Base-by-base conservation (phyloP, 345 rosid genomes). In the Limnanthes douglasii region DNA sequence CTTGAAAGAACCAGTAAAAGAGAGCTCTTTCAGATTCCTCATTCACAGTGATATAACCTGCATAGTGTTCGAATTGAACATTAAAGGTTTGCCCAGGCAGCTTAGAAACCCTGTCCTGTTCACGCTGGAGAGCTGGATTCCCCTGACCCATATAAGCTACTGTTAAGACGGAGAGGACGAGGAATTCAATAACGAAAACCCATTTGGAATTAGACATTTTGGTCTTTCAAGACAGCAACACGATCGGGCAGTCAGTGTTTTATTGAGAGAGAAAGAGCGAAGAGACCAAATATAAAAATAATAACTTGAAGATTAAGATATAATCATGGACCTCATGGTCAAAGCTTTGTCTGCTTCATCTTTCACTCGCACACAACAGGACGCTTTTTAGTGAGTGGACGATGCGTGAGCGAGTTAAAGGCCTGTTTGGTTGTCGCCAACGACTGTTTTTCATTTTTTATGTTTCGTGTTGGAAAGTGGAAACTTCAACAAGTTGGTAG, bases 1-100 rank as follows among this genome's bases (percentile, higher is more conserved):
- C 92, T 47, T 88, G 93, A 34, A 74, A 30, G 41, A 88, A 48
- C 97, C 95, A 88, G 31, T 83, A 88, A 31, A 88, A 88, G 18
- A 88, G 65, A 35, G 93, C 75, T 66, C 73, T 72, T 31, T 86
- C 95, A 6, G 57, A 49, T 37, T 54, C 48, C 40, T 79, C 52
- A 44, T 76, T 73, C 45, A 82, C 86, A 8, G 78, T 66, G 21
- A 69, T 71, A 42, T 70, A 74, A 1, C 95, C 95, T 27, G 95
- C 56, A 40, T 68, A 79, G 28, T 88, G 90, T 3, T 67, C 65
- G 55, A 88, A 88, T 66, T 43, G 54, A 34, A 74, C 57, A 53
- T 69, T 45, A 46, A 76, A 83, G 29, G 24, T 15, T 52, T 73
- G 97, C 18, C 95, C 95, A 6, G 95, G 90, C 14, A 88, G 63